Base-by-base conservation (phyloP, 2,329 filamentous ascomycete species). In the Xylaria sp. region DNA sequence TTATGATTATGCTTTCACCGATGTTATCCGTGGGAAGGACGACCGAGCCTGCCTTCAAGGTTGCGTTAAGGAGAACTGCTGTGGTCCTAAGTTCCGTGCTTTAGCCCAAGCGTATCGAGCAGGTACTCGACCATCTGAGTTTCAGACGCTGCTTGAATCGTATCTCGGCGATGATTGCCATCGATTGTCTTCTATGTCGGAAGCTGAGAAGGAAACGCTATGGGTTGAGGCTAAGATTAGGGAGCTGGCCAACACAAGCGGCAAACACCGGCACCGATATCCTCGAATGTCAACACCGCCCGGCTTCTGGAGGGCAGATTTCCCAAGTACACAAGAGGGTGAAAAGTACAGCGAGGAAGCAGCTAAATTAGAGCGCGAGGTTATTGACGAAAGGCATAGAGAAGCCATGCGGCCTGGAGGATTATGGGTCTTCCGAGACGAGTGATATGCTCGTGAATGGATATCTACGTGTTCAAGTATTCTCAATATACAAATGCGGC, bases 281-380 rank as follows among this genome's bases (percentile, higher is more conserved):
- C 87, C 90, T 68, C 87, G 93, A 59, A 86, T 88, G 70, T 84
- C 83, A 53, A 93, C 92, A 10, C 94, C 96, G 13, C 93, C 93
- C 1, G 94, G 94, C 0, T 98, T 93, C 78, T 99, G 96, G 96
- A 86, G 93, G 63, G 87, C 91, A 1, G 95, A 97, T 73, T 97
- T 99, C 78, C 94, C 95, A 1, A 89, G 83, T 31, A 97, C 96
- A 1, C 96, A 98, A 78, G 93, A 97, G 79, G 81, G 90, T 33
- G 83, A 88, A 73, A 82, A 84, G 61, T 89, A 95, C 74, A 87
- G 87, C 66, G 85, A 86, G 68, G 89, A 90, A 76, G 92, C 91
- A 0, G 84, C 83, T n/a, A 85, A 84, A 73, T 81, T 88, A 68
- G 90, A 92, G 76, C 86, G 85, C 72, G 83, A 88, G 59, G 86